Conservation (phyloP, 352 stramenopile genomes). For the Saprolegnia parasitica region DNA sequence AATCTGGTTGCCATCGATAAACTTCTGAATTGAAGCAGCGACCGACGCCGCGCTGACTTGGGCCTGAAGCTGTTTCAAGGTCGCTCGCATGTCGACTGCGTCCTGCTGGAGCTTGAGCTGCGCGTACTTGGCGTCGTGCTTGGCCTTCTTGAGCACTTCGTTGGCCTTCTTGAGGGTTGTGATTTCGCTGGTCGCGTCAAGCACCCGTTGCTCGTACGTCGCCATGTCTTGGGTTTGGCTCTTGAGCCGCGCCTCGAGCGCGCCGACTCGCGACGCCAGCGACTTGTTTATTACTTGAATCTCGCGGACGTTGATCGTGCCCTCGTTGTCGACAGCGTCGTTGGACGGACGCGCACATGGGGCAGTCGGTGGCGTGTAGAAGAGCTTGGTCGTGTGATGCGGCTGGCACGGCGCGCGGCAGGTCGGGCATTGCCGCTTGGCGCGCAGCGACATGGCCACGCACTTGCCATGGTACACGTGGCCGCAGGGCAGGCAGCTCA, state of each 20-base stretch:
- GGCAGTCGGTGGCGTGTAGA: not conserved
- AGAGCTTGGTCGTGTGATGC: slow-evolving; percentile 1
- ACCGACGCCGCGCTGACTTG: not conserved
- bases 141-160: slow-evolving; percentile 1
- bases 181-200: not conserved
- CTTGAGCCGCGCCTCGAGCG: not conserved
- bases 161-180: not conserved
- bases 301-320: not conserved
- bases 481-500: slow-evolving; percentile 6
- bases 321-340: not conserved
- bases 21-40: not conserved
- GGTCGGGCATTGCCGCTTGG: slow-evolving; percentile 9
- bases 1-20: slow-evolving; percentile 7
- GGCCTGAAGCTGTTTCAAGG: not conserved
- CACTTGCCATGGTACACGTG: slow-evolving; percentile 21
- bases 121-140: not conserved
- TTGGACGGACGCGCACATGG: not conserved
- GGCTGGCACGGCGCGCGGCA: not conserved
- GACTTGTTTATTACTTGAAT: not conserved
- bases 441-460: not conserved
- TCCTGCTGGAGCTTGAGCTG: not conserved
- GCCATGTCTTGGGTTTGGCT: not conserved
- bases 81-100: not conserved
- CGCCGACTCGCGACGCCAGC: not conserved
- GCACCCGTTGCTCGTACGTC: not conserved